Base-by-base conservation (phyloP, 108 stramenopile genomes). In the Fragilariopsis cylindrus region DNA sequence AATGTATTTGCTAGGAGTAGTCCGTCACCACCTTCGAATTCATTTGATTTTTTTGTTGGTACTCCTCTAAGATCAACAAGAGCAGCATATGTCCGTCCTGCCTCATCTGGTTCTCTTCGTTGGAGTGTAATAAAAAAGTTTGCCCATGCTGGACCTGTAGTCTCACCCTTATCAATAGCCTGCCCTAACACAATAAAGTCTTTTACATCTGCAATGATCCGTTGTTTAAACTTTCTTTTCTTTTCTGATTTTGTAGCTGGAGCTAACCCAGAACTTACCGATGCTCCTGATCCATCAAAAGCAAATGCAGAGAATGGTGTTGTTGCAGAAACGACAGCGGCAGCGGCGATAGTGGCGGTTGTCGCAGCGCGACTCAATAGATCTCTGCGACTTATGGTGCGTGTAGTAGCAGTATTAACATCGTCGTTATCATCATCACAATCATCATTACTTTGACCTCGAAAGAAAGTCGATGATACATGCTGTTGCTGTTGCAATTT, bases 211-310 rank as follows among this genome's bases (percentile, higher is more conserved):
- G 85, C 85, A 16, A 73, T 74, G 65, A 86, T 46, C 8, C 85
- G 79, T 42, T 73, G 41, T 54, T 72, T 43, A 57, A 74, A 86
- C 18, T 57, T 42, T 19, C 55, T 72, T 47, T 76, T 60, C 43
- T 76, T 62, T 55, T 75, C 82, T 2, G 77, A 69, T 71, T 86
- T 86, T 39, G 76, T 77, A 7, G 77, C 50, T 6, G 78, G 71
- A 43, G 72, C 45, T 42, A 45, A 43, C 15, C 85, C 85, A n/a
- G 80, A 44, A 16, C 69, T 78, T n/a, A 76, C 82, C 39, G 77
- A 62, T 7, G 79, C 73, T 5, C 85, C 85, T 4, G 76, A 73
- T 55, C 85, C 85, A 73, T 86, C 85, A 65, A 86, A 86, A 2
- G 85, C 85, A 13, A 68, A 21, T 5, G 67, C 67, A 30, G 67